Conservation (phyloP, 768 basidiomycete genomes). For the Tricholoma sp. region DNA sequence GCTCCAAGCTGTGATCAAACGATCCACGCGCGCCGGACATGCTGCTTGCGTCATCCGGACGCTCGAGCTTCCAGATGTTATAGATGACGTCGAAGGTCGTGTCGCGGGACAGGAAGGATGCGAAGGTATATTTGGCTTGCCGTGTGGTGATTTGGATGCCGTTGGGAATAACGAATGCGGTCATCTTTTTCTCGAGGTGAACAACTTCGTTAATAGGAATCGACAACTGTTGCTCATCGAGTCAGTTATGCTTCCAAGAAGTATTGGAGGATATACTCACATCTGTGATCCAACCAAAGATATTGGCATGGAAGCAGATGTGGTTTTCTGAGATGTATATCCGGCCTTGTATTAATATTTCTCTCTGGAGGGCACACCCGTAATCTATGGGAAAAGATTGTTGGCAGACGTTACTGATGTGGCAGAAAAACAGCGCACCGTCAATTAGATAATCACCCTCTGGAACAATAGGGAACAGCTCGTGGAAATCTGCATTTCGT, state of each 20-base stretch:
- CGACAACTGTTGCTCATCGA: constrained; percentile 52
- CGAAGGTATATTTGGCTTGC: constrained; percentile 85
- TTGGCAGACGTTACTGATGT: background rate
- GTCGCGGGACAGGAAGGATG: constrained; percentile 94
- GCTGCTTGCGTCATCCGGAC: constrained; percentile 55
- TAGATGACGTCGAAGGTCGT: constrained; percentile 93
- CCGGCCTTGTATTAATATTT: constrained; percentile 94
- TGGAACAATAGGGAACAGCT: constrained; percentile 81
- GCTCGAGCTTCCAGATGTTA: constrained; percentile 92
- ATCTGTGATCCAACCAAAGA: constrained; percentile 98
- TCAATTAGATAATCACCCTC: constrained; percentile 98
- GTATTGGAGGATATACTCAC: constrained; percentile 42
- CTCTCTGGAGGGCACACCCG: constrained; percentile 93
- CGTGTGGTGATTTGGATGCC: constrained; percentile 87
- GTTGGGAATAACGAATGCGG: constrained; percentile 95
- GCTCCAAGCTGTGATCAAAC: constrained; percentile 21
- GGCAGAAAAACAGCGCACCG: constrained; percentile 46
- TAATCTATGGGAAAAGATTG: constrained; percentile 61
- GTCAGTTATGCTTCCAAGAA: constrained; percentile 17
- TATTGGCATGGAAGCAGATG: constrained; percentile 98
- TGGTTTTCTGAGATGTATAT: constrained; percentile 98
- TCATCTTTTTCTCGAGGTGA: constrained; percentile 93
- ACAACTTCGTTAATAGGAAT: constrained; percentile 87
- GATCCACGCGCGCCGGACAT: constrained; percentile 33
- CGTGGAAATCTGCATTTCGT: constrained; percentile 93